Conservation (phyloP, 2,329 filamentous ascomycete species). For the Fusarium ramigenum region DNA sequence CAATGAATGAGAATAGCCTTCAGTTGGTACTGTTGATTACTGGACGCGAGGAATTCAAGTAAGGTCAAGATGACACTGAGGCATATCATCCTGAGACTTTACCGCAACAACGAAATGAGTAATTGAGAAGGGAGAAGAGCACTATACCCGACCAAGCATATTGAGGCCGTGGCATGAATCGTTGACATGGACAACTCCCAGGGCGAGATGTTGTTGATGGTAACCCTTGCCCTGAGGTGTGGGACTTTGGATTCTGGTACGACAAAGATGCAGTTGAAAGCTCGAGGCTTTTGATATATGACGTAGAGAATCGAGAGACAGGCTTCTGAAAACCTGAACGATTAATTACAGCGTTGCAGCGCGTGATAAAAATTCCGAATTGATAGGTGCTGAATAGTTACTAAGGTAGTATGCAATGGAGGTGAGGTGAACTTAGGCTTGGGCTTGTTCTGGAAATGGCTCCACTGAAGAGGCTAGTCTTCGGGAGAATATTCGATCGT, state of each 20-base stretch:
- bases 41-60: background rate
- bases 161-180: background rate
- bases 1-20: background rate
- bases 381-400: background rate
- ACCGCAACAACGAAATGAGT: background rate
- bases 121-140: background rate
- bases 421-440: background rate
- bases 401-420: background rate
- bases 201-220: background rate
- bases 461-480: slow-evolving; percentile 10
- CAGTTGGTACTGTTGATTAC: background rate
- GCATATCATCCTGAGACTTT: background rate
- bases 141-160: background rate
- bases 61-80: background rate
- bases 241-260: background rate
- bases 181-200: background rate
- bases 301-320: slow-evolving; percentile 11
- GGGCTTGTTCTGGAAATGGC: slow-evolving; percentile 3
- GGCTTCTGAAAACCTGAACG: slow-evolving; percentile 11
- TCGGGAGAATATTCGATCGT: slow-evolving; percentile 26
- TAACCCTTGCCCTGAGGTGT: background rate
- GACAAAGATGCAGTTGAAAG: background rate
- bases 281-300: slow-evolving; percentile 2
- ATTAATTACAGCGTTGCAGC: slow-evolving; percentile 17
- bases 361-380: slow-evolving; percentile 20